phyloP scores from a whole-genome alignment of 208 protist genomes.

The Trypanosoma boissoni region DNA sequence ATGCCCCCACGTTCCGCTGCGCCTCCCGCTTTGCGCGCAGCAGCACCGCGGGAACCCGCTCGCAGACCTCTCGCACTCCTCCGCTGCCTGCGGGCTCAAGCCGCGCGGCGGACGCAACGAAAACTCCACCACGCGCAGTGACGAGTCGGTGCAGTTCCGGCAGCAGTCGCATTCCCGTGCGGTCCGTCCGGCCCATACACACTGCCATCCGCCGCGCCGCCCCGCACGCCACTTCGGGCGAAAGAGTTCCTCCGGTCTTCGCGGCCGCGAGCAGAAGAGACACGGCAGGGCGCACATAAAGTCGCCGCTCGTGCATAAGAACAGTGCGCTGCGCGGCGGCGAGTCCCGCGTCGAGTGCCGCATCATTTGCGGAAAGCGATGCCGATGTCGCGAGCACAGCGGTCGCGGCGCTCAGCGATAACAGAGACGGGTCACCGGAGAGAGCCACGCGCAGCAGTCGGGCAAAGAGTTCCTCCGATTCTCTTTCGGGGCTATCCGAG shows the following conservation, averaged over 20 bases:
- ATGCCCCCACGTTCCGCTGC: conserved; percentile 3
- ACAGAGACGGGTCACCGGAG: no score
- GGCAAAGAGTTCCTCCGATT: no score
- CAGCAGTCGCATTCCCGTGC: conserved; percentile 26
- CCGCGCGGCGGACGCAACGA: conserved; percentile 15
- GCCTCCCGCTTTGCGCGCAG: conserved; percentile 14
- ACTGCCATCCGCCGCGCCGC: conserved; percentile 18
- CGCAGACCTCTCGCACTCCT: conserved; percentile 9
- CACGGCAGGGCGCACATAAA: conserved; percentile 26
- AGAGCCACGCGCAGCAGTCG: no score
- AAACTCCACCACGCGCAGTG: conserved; percentile 18
- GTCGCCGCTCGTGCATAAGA: conserved; percentile 20
- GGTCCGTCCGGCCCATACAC: conserved; percentile 27
- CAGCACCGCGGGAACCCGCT: conserved; percentile 9
- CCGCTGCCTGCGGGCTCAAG: not conserved
- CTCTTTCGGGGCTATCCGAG: no score
- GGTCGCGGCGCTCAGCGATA: no score
- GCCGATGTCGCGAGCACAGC: no score
- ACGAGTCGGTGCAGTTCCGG: conserved; percentile 32
- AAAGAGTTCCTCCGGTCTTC: conserved; percentile 5
- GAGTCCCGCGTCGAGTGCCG: not conserved
- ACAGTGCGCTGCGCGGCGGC: conserved; percentile 36
- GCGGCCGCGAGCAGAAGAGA: conserved; percentile 22
- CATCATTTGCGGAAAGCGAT: not conserved
- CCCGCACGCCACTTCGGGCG: conserved; percentile 13